Conservation (phyloP, 805 yeast genomes). For the Komagataella pastoris region DNA sequence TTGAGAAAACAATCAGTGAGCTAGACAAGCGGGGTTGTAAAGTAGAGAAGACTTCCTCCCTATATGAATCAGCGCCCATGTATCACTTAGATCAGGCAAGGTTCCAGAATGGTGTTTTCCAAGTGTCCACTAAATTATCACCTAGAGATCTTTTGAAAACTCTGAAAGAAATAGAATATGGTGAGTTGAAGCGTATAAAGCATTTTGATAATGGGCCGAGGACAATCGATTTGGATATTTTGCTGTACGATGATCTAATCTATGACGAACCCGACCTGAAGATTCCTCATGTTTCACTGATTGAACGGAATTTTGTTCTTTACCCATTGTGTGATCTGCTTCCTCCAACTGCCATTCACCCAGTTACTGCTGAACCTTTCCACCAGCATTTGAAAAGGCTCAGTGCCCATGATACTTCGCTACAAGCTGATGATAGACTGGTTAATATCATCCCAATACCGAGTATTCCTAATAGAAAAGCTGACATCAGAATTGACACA, state of each 20-base stretch:
- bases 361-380: conserved; percentile 76
- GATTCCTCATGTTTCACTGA: conserved; percentile 80
- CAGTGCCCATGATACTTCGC: conserved; percentile 13
- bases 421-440: conserved; percentile 39
- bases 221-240: conserved; percentile 77
- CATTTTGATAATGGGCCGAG: conserved; percentile 86
- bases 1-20: conserved; percentile 37
- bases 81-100: conserved; percentile 67
- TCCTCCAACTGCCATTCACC: conserved; percentile 57
- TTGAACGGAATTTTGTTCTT: conserved; percentile 82
- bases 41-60: conserved; percentile 54
- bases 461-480: conserved; percentile 6
- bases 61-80: conserved; percentile 90
- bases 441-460: conserved; percentile 36
- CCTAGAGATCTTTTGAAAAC: conserved; percentile 53
- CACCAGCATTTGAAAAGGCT: conserved; percentile 52
- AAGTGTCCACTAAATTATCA: conserved; percentile 40
- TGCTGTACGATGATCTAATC: conserved; percentile 51
- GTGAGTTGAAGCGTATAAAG: conserved; percentile 57
- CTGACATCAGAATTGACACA: conserved; percentile 29
- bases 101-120: conserved; percentile 75
- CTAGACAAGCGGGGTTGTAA: conserved; percentile 27
- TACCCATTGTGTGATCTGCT: conserved; percentile 79
- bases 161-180: conserved; percentile 70
- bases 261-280: conserved; percentile 45